These are phyloP conservation scores for Lactifluus echinatus DNA, from an alignment of 768 basidiomycete genomes.

Conservation along the genomic window DNA sequence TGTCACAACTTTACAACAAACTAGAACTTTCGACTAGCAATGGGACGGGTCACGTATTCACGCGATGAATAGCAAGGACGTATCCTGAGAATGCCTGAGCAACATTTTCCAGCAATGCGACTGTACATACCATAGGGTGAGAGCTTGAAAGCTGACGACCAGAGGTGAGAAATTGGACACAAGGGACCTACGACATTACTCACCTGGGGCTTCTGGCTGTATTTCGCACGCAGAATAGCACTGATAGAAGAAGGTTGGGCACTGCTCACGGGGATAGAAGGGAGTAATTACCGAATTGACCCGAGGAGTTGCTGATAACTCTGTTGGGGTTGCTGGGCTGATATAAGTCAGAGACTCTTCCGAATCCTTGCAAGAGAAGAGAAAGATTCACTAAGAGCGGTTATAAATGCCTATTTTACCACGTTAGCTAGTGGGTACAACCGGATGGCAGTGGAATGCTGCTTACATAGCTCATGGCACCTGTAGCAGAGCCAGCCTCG, in stretches of 20 bases:
- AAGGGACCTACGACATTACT: neutral
- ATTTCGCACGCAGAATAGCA: constrained; percentile 47
- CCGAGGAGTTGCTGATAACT: constrained; percentile 56
- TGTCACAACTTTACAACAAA: neutral
- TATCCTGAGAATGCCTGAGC: constrained; percentile 23
- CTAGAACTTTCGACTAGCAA: neutral
- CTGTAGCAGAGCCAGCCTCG: constrained; percentile 63
- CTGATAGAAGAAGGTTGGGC: constrained; percentile 26
- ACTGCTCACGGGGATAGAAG: neutral
- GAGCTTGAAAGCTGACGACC: constrained; percentile 49
- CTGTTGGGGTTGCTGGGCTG: constrained; percentile 45
- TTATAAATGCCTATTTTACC: constrained; percentile 47
- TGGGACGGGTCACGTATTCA: constrained; percentile 7
- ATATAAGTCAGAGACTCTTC: neutral
- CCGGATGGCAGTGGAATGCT: neutral
- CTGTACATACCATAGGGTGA: constrained; percentile 49
- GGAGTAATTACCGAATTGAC: constrained; percentile 40
- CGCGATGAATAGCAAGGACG: constrained; percentile 27
- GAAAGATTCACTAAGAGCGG: constrained; percentile 40
- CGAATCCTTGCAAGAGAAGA: neutral
- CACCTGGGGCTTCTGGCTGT: constrained; percentile 59
- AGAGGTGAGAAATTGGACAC: neutral
- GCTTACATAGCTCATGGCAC: constrained; percentile 75
- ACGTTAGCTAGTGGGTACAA: neutral
- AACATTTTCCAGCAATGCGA: neutral